Percentiles rank a stretch among this genome's conserved stretches.
phyloP scores from a whole-genome alignment of 495 filamentous ascomycete genomes.

The Xylaria longipes region DNA sequence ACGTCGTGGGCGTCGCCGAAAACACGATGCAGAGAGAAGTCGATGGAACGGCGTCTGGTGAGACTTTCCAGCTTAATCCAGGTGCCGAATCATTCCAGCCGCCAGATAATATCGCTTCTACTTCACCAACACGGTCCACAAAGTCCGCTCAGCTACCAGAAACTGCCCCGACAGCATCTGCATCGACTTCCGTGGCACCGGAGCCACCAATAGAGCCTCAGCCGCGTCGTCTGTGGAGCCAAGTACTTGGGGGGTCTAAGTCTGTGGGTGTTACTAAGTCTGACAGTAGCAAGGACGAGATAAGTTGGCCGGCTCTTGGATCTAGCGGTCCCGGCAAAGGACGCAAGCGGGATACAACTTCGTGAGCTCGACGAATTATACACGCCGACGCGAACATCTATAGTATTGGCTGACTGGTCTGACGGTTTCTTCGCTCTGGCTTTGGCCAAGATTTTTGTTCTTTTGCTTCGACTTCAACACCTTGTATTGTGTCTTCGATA shows the following conservation, averaged over 20 bases:
- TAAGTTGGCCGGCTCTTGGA: conserved; percentile 11
- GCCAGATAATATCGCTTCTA: not conserved
- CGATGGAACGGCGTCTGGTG: too few relatives aligned
- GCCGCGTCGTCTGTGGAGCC: conserved; percentile 17
- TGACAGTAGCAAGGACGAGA: not conserved
- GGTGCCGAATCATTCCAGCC: not conserved
- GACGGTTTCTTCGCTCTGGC: not conserved
- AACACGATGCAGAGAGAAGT: not conserved
- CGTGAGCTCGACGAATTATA: not conserved
- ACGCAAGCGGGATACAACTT: not conserved
- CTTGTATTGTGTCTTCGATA: conserved; percentile 1
- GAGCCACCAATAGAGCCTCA: not conserved
- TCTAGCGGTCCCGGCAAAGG: not conserved
- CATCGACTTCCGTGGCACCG: not conserved
- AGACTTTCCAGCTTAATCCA: not conserved
- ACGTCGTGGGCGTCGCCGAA: not conserved
- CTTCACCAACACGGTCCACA: not conserved
- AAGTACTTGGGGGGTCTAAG: not conserved
- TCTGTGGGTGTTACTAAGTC: not conserved
- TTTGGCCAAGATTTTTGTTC: not conserved
- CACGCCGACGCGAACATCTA: not conserved
- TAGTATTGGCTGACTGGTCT: not conserved
- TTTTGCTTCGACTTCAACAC: not conserved
- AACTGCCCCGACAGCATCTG: not conserved
- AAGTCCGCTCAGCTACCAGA: not conserved